A percentile compares a stretch with the other conserved stretches of the same genome.
Evolutionary conservation across 2,329 filamentous ascomycete genomes (phyloP).

Genomic region (Paraphoma sp.): DNA sequence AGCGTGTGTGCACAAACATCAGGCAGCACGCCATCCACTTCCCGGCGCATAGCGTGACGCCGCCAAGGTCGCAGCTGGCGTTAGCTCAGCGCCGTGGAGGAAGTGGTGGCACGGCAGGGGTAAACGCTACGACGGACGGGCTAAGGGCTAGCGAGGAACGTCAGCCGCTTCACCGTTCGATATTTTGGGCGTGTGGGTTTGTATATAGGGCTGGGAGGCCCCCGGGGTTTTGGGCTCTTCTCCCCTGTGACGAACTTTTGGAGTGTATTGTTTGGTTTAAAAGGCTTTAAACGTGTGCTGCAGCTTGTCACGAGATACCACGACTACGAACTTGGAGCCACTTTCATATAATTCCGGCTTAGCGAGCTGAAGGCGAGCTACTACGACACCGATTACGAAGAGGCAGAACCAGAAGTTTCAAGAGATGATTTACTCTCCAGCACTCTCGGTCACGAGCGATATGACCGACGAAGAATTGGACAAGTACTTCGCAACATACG

Average conservation of each 20-base stretch:
- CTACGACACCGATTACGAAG: not conserved
- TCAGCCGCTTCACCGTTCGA: slow-evolving; percentile 37
- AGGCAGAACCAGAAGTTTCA: not conserved
- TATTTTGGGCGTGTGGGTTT: slow-evolving; percentile 12
- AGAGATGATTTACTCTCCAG: slow-evolving; percentile 36
- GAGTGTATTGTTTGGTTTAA: not conserved
- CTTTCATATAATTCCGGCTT: slow-evolving; percentile 1
- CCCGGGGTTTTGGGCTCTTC: slow-evolving; percentile 23
- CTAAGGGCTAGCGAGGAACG: slow-evolving; percentile 28
- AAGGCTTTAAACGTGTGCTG: not conserved
- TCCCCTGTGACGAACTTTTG: slow-evolving; percentile 13
- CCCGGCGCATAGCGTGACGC: slow-evolving; percentile 5
- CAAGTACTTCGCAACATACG: slow-evolving; percentile 47
- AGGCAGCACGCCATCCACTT: not conserved
- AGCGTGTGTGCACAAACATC: not conserved
- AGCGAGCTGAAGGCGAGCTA: slow-evolving; percentile 1
- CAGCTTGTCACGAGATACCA: not conserved
- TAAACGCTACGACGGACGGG: slow-evolving; percentile 16
- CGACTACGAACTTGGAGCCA: not conserved
- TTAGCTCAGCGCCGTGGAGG: slow-evolving; percentile 2
- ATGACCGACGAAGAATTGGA: slow-evolving; percentile 49
- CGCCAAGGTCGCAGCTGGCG: slow-evolving; percentile 11
- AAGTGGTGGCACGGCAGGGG: slow-evolving; percentile 28
- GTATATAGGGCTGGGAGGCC: slow-evolving; percentile 31
- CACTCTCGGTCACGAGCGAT: slow-evolving; percentile 35